phyloP scores from a whole-genome alignment of 139 green algal species.

The Deuterostichococcus epilithicus region DNA sequence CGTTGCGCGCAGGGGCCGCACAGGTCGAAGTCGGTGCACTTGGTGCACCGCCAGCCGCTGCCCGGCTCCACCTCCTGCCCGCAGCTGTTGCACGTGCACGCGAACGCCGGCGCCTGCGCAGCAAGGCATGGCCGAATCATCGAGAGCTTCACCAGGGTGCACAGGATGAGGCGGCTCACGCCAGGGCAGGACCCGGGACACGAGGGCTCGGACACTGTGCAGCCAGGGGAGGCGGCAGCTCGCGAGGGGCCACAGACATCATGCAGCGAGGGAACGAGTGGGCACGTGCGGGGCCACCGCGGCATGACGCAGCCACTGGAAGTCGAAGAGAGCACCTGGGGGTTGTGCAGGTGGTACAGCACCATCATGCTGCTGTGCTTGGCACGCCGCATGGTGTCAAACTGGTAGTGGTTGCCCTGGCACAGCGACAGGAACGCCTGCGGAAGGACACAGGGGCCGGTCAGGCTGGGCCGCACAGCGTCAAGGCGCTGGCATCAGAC shows the following conservation, averaged over 20 bases:
- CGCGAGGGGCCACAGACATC: neutral
- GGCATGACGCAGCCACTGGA: too few relatives aligned
- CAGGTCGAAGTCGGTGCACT: conserved; percentile 94
- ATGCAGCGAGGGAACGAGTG: conserved; percentile 23
- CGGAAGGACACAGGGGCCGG: neutral
- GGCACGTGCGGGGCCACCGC: neutral
- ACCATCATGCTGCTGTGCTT: conserved; percentile 99
- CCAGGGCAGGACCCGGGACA: too few relatives aligned
- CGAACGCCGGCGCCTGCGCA: conserved; percentile 62
- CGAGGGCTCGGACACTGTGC: too few relatives aligned
- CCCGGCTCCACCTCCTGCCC: conserved; percentile 82
- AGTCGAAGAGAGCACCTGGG: conserved; percentile 44
- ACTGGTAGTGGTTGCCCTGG: conserved; percentile 99
- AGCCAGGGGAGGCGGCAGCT: too few relatives aligned
- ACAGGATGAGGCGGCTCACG: too few relatives aligned
- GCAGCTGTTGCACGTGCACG: conserved; percentile 80
- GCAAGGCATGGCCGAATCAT: neutral
- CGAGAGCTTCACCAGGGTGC: too few relatives aligned
- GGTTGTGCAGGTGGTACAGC: conserved; percentile 99
- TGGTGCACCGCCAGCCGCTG: conserved; percentile 82
- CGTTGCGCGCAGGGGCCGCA: conserved; percentile 72
- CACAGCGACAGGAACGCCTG: conserved; percentile 92
- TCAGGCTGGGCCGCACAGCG: neutral
- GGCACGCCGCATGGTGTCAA: conserved; percentile 93
- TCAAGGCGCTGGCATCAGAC: too few relatives aligned